A percentile compares a stretch with the other conserved stretches of the same genome.
These are phyloP conservation scores for Meripilus lineatus DNA, from an alignment of 1,284 basidiomycete genomes.

Conservation along the genomic window DNA sequence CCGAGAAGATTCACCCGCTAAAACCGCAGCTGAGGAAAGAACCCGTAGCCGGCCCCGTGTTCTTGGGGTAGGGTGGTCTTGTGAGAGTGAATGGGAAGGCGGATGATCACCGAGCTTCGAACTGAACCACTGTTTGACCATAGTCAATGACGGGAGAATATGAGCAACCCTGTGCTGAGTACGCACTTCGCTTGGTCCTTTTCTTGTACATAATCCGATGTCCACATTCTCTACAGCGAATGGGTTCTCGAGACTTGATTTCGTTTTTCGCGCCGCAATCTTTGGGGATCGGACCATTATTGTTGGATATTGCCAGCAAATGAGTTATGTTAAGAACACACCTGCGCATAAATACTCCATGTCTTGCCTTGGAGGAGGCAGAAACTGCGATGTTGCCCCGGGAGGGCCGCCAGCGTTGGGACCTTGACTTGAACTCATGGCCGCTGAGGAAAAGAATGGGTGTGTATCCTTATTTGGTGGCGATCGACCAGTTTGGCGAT, in stretches of 20 bases:
- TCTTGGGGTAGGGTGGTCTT: too few relatives aligned
- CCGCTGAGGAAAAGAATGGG: conserved; percentile 18
- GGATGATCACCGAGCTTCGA: conserved; percentile 67
- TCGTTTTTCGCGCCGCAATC: conserved; percentile 95
- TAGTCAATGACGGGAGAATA: conserved; percentile 15
- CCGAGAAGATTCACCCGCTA: too few relatives aligned
- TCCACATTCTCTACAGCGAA: conserved; percentile 95
- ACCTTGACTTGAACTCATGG: conserved; percentile 44
- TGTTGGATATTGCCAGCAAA: neutral
- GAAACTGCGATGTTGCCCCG: neutral
- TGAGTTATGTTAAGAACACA: conserved; percentile 33
- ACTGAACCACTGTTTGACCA: conserved; percentile 68
- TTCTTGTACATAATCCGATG: conserved; percentile 99
- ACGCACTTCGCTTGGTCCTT: conserved; percentile 90
- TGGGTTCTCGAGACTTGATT: conserved; percentile 91
- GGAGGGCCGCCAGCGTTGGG: conserved; percentile 17
- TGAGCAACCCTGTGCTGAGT: conserved; percentile 9
- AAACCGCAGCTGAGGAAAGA: too few relatives aligned
- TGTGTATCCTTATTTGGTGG: conserved; percentile 10
- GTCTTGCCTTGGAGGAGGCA: conserved; percentile 39
- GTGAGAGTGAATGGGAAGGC: neutral
- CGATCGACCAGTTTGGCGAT: too few relatives aligned
- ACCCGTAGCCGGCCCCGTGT: too few relatives aligned
- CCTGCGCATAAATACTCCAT: conserved; percentile 95
- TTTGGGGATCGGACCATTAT: conserved; percentile 36